These are phyloP conservation scores for Trichoderma pleuroti DNA, from an alignment of 2,329 filamentous ascomycete species.

Conservation along the genomic window DNA sequence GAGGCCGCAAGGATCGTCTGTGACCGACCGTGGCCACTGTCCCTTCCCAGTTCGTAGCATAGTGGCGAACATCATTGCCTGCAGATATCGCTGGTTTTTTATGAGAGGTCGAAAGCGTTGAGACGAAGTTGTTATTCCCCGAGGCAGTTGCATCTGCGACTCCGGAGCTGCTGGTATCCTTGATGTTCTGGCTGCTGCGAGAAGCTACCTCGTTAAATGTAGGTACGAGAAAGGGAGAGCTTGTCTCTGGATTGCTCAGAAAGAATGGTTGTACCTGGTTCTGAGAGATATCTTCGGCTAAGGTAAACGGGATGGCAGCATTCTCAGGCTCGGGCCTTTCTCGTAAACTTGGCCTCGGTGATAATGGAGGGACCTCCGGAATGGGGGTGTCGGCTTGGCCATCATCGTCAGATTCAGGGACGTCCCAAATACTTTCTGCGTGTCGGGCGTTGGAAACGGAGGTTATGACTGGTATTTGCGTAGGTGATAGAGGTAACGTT, in stretches of 20 bases:
- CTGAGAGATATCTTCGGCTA: background rate
- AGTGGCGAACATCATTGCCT: slow-evolving; percentile 3
- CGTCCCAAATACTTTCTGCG: slow-evolving; percentile 12
- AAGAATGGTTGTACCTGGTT: background rate
- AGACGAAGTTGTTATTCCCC: background rate
- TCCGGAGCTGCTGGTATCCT: background rate
- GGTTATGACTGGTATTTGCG: background rate
- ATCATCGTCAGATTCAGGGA: slow-evolving; percentile 30
- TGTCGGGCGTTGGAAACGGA: background rate
- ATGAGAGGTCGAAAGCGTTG: background rate
- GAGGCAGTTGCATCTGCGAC: background rate
- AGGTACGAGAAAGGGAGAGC: slow-evolving; percentile 32
- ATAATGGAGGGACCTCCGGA: background rate
- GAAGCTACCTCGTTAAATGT: background rate
- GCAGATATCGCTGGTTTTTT: background rate
- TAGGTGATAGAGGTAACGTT: background rate
- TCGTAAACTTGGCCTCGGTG: background rate
- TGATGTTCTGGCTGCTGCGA: background rate
- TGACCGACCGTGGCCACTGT: slow-evolving; percentile 32
- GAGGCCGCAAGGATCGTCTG: slow-evolving; percentile 52
- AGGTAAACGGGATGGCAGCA: background rate
- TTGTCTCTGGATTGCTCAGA: slow-evolving; percentile 11
- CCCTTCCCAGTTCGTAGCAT: slow-evolving; percentile 25
- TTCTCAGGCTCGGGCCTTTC: background rate
- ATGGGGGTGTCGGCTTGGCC: slow-evolving; percentile 19